Conservation (phyloP, 2,329 filamentous ascomycete species). For the Helotiales sp. region DNA sequence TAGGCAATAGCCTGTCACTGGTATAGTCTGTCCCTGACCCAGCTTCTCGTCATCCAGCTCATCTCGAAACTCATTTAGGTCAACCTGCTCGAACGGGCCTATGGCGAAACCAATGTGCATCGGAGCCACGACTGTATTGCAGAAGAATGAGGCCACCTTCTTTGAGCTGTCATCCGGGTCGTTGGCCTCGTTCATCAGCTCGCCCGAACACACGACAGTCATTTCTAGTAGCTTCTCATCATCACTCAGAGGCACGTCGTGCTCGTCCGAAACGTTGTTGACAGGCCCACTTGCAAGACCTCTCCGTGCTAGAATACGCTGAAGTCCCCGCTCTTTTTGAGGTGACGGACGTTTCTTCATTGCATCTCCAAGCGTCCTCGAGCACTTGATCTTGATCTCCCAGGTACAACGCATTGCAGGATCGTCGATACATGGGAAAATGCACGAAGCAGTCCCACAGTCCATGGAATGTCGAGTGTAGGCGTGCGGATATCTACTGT, state of each 20-base stretch:
- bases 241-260: slow-evolving; percentile 53
- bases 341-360: slow-evolving; percentile 48
- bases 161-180: slow-evolving; percentile 76
- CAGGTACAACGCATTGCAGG: slow-evolving; percentile 78
- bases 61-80: slow-evolving; percentile 84
- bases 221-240: slow-evolving; percentile 89
- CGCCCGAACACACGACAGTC: slow-evolving; percentile 87
- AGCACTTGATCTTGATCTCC: slow-evolving; percentile 84
- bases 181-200: slow-evolving; percentile 77
- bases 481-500: slow-evolving; percentile 83
- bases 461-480: slow-evolving; percentile 83
- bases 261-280: slow-evolving; percentile 22
- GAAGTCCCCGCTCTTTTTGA: slow-evolving; percentile 35
- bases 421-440: slow-evolving; percentile 94
- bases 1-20: slow-evolving; percentile 88
- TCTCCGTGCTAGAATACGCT: slow-evolving; percentile 41
- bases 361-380: slow-evolving; percentile 82
- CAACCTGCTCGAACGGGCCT: slow-evolving; percentile 91
- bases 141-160: slow-evolving; percentile 85
- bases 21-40: slow-evolving; percentile 75
- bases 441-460: slow-evolving; percentile 76
- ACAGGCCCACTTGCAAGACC: slow-evolving; percentile 22
- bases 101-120: slow-evolving; percentile 92
- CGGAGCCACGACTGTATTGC: slow-evolving; percentile 72
- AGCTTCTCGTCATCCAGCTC: slow-evolving; percentile 91